Conservation (phyloP, 148 eudicot genomes). For the Gaultheria prostrata region DNA sequence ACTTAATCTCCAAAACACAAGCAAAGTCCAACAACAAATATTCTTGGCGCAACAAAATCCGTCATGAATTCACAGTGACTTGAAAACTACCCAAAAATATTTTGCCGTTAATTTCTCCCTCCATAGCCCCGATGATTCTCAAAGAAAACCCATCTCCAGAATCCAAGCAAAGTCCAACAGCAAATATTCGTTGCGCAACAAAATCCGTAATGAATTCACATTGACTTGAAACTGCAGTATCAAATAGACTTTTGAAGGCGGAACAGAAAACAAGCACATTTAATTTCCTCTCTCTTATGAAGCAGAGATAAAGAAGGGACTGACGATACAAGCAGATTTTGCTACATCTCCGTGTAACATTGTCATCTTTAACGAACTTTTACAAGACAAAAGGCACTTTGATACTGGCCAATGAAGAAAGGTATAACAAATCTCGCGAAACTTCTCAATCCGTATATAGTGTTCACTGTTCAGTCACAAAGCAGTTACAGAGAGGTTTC, state of each 20-base stretch:
- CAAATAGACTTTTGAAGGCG: not conserved
- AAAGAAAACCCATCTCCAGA: not conserved
- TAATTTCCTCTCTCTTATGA: not conserved
- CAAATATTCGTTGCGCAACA: not conserved
- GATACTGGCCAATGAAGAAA: not conserved
- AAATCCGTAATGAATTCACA: not conserved
- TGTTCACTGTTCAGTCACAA: not conserved
- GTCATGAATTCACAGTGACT: not conserved
- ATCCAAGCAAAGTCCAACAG: not conserved
- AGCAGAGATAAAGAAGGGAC: not conserved
- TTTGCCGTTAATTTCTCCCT: too few relatives aligned
- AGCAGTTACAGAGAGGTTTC: not conserved
- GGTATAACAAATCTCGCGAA: not conserved
- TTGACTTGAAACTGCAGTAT: not conserved
- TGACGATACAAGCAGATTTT: not conserved
- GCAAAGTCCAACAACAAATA: not conserved
- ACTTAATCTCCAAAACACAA: not conserved
- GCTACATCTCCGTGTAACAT: not conserved
- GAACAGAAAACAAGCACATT: not conserved
- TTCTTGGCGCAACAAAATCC: not conserved
- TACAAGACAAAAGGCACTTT: conserved; percentile 6
- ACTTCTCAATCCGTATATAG: not conserved
- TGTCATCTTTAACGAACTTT: too few relatives aligned
- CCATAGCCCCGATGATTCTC: too few relatives aligned
- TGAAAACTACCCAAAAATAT: too few relatives aligned